Evolutionary conservation across 78 protist species (phyloP), one percentile per base, ranked within the genome.

Genomic region (Planoprotostelium fungivorum): DNA sequence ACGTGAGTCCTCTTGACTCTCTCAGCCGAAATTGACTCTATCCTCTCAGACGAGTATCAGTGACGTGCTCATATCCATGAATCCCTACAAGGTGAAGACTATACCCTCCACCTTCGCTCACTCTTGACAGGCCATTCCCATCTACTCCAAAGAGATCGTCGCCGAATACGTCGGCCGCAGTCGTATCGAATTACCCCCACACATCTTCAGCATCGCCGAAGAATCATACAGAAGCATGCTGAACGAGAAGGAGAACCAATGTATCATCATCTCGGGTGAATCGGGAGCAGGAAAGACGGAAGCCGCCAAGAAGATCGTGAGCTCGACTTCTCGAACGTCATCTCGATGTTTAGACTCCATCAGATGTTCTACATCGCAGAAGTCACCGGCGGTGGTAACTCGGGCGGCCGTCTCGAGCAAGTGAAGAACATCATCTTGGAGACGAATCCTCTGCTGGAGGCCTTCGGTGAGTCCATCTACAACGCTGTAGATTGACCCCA

Each of bases 241-340:
- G 28, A 86, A 87, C 36, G 95, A 96, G 31, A 93, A 91, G 28
- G 88, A 83, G 31, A 94, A 96, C 84, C 97, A 96, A 85, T 94
- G 93, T 89, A 92, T 96, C 0, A 92, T 98, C 87, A 96, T 96
- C 63, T 89, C 94, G 0, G 97, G 99, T n/a, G 98, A 98, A 91
- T 92, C 96, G 0, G 99, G 99, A 25, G 97, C 99, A 1, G 99
- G 99, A 37, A 98, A 98, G 63, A 90, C 91, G 28, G 89, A 93
- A 34, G 38, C 87, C 84, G 85, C 90, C 63, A 92, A 89, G 36
- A 84, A 93, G 89, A 28, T 86, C 23, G 29, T 89, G n/a, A n/a
- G n/a, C n/a, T n/a, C n/a, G n/a, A n/a, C n/a, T n/a, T n/a, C n/a
- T n/a, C n/a, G n/a, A n/a, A n/a, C n/a, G n/a, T n/a, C n/a, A n/a